Evolutionary conservation across 116 monocot genomes (phyloP).

Genomic region (Thalassia testudinum): DNA sequence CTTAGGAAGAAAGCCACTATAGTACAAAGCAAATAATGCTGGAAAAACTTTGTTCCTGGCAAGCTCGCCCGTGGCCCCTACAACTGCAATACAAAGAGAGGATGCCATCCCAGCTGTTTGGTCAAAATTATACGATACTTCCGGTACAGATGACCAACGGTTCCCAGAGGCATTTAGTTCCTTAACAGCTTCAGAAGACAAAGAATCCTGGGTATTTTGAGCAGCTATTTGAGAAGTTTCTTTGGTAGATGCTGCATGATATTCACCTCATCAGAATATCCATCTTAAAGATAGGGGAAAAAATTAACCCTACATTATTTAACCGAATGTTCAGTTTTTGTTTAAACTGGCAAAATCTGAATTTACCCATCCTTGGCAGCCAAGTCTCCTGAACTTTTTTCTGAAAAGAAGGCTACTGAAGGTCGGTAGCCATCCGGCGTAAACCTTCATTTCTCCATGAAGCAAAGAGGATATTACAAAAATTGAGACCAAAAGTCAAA

Average conservation of each 20-base stretch:
- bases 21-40: constrained; percentile 87
- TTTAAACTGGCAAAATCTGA: background rate
- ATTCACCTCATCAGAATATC: background rate
- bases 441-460: too few species aligned
- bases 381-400: too few species aligned
- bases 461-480: too few species aligned
- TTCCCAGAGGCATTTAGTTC: background rate
- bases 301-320: background rate
- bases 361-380: too few species aligned
- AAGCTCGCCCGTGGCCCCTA: constrained; percentile 85
- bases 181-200: background rate
- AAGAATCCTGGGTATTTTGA: background rate
- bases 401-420: too few species aligned
- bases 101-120: constrained; percentile 9
- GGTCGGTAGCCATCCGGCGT: too few species aligned
- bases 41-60: constrained; percentile 83
- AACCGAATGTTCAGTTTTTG: background rate
- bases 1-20: constrained; percentile 82
- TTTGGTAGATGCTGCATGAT: background rate
- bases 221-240: constrained; percentile 1
- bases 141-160: constrained; percentile 10
- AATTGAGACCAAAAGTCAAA: too few species aligned
- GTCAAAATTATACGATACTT: constrained; percentile 7
- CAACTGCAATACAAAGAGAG: constrained; percentile 79
- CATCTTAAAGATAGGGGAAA: background rate